Evolutionary conservation across 2,329 filamentous ascomycete species (phyloP), one percentile per base, ranked within the genome.

Genomic region (Fusarium paranaense): DNA sequence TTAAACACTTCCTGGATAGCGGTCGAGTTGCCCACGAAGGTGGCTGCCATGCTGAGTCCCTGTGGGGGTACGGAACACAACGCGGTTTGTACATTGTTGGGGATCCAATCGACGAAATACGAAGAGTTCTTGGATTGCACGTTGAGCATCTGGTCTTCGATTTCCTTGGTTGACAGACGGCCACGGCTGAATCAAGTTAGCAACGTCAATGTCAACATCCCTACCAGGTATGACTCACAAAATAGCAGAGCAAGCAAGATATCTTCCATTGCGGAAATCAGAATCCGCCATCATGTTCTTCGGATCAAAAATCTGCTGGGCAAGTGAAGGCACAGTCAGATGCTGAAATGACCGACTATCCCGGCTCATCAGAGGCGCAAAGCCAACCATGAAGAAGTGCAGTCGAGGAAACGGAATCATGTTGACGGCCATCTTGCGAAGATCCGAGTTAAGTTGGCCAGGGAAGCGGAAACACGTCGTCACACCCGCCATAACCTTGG

Each of bases 221-320:
- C 11, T 1, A 16, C 7, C 7, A 11, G 6, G 10, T n/a, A 27
- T 25, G 73, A 87, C 91, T 86, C 86, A 93, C 91, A 99, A 99
- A 87, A 99, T 98, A 84, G 97, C 95, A 85, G 94, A 98, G 92
- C 97, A 99, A 80, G 97, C 98, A 82, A 99, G 93, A 90, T 99
- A 99, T 83, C 97, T 97, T 85, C 97, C 97, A 87, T 98, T 99
- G 82, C 97, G 95, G 95, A 99, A 99, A 90, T 99, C 97, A 76
- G 95, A 97, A 76, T 97, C 97, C 87, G 97, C 97, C 97, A 99
- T 99, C 95, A 99, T 99, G 92, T 99, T 99, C 95, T 98, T 98
- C 82, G 97, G 95, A 89, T 99, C 97, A 90, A 97, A 99, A 94
- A 99, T 98, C 88, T 99, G 97, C 90, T 99, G 97, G 81, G 97